A percentile compares a stretch with the other conserved stretches of the same genome.
Evolutionary conservation across 2,329 filamentous ascomycete species (phyloP).

Genomic region (Piedraia hortae): DNA sequence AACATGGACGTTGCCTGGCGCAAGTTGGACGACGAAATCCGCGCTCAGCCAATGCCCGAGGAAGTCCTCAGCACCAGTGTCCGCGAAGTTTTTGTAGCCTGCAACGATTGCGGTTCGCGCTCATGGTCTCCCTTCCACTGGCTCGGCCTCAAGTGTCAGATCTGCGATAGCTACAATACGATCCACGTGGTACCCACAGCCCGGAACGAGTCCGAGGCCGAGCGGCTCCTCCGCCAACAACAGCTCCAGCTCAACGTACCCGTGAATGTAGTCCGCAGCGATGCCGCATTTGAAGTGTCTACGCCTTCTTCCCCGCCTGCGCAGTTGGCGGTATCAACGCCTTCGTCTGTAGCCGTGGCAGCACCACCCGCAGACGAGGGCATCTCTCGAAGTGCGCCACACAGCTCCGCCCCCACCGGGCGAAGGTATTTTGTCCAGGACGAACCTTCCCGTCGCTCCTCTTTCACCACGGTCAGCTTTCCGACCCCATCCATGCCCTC

Average conservation of each 20-base stretch:
- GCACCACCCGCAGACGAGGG: conserved; percentile 2
- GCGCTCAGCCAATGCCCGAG: conserved; percentile 68
- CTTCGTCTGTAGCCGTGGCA: no score
- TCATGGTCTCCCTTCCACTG: conserved; percentile 78
- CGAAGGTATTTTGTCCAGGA: conserved; percentile 11
- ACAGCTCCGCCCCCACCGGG: conserved; percentile 7
- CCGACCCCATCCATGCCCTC: conserved; percentile 11
- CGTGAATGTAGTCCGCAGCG: conserved; percentile 10
- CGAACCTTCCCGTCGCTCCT: conserved; percentile 7
- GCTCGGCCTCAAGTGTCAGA: conserved; percentile 66
- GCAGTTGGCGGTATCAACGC: conserved; percentile 2
- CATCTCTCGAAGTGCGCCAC: conserved; percentile 3
- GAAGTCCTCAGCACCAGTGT: conserved; percentile 7
- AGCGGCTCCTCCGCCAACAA: conserved; percentile 10
- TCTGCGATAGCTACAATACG: conserved; percentile 27
- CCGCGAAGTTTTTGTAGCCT: conserved; percentile 46
- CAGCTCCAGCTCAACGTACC: conserved; percentile 13
- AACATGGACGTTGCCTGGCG: conserved; percentile 95
- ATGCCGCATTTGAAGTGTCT: conserved; percentile 6
- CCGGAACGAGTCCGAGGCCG: conserved; percentile 11
- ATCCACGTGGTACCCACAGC: conserved; percentile 20
- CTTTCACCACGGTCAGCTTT: conserved; percentile 8
- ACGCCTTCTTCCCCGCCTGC: conserved; percentile 4
- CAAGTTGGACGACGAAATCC: conserved; percentile 66
- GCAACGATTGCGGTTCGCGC: conserved; percentile 82